Evolutionary conservation across 202 grass and related monocot genomes (phyloP), one percentile per base, ranked within the genome.

Genomic region (Hordeum pubiflorum): DNA sequence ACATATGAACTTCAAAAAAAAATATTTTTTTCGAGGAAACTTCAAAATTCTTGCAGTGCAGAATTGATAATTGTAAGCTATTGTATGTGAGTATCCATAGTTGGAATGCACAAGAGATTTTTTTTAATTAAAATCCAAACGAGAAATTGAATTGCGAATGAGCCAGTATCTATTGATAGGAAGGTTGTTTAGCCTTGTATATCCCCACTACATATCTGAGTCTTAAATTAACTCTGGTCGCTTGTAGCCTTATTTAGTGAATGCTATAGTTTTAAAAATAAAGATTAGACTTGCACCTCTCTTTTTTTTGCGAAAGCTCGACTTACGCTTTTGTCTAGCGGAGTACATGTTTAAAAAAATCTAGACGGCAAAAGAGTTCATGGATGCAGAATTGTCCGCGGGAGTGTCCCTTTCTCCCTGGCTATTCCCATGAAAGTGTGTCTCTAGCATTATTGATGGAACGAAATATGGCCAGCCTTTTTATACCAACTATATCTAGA

Each of bases 361-460:
- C 27, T 29, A 29, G 27, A 29, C 3, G 27, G 1, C 27, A 29
- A 29, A 29, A 29, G 27, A 29, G 27, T 29, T 29, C 27, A 29
- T 29, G 27, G 27, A 29, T 29, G 27, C 27, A 29, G 27, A 29
- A 29, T 29, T 29, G 1, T 62, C 0, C 1, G 48, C 2, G 10
- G 8, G 9, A 29, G 10, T 15, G 8, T n/a, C 9, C 0, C 55
- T 43, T 39, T 64, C 6, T 37, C 4, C 26, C 44, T 20, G 69
- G 75, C 18, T 33, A 33, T 58, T 14, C 26, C 52, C 3, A 37
- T 10, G 26, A 7, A 9, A 13, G 20, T 50, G 63, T 70, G 70
- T 23, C 18, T 36, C 18, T 56, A 69, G 86, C 70, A 80, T 69
- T 55, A 55, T 68, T 62, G 44, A 44, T 41, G 74, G 44, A 63